Conservation (phyloP, 2,329 filamentous ascomycete genomes). For the Paecilomyces dactylethromorphus region DNA sequence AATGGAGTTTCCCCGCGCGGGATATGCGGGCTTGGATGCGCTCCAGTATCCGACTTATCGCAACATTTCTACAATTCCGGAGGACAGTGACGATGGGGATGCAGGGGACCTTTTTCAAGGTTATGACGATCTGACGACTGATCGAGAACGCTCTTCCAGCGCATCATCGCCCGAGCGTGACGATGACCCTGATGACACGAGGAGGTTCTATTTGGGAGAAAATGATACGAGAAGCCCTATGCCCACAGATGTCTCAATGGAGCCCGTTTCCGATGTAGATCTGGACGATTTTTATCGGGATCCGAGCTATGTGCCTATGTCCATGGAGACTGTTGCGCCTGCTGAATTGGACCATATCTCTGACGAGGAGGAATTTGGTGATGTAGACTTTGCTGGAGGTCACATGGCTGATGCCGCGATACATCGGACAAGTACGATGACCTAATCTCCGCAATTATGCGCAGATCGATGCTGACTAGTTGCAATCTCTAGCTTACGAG, state of each 20-base stretch:
- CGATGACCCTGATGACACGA: conserved; percentile 25
- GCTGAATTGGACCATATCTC: background rate
- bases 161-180: conserved; percentile 9
- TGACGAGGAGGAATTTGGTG: background rate
- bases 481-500: conserved; percentile 25
- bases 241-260: background rate
- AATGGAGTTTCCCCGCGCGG: background rate
- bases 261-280: conserved; percentile 12
- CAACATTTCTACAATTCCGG: conserved; percentile 9
- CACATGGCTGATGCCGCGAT: conserved; percentile 2
- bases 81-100: conserved; percentile 13
- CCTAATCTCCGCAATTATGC: background rate
- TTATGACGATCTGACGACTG: conserved; percentile 14
- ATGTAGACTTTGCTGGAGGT: background rate
- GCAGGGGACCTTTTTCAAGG: conserved; percentile 16
- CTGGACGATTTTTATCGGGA: conserved; percentile 23
- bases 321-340: conserved; percentile 6
- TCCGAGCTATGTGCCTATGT: conserved; percentile 12
- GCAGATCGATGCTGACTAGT: background rate
- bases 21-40: background rate
- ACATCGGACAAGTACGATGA: conserved; percentile 4
- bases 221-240: conserved; percentile 11
- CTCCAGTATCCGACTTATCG: background rate
- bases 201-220: conserved; percentile 25
- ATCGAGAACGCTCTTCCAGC: conserved; percentile 7